A percentile compares a stretch with the other conserved stretches of the same genome.
phyloP scores from a whole-genome alignment of 169 alveolate species.

The Toxoplasma gondii region DNA sequence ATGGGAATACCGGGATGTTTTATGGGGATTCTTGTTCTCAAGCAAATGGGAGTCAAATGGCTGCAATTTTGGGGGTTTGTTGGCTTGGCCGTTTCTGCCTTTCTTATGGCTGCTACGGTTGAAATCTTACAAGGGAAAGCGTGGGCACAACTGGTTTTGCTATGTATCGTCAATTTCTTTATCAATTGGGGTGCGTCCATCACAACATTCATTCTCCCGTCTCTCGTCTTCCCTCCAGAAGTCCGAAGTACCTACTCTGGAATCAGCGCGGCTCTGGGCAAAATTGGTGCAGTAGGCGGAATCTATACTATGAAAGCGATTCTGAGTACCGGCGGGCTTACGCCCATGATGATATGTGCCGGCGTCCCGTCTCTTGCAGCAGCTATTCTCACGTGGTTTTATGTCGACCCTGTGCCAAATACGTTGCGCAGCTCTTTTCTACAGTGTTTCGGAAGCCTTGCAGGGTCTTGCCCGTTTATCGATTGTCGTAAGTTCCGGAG shows the following conservation, averaged over 20 bases:
- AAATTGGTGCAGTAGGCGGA: conserved; percentile 59
- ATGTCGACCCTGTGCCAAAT: conserved; percentile 39
- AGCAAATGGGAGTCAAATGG: conserved; percentile 65
- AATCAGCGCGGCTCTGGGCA: conserved; percentile 60
- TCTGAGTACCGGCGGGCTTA: conserved; percentile 40
- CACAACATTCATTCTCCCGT: conserved; percentile 63
- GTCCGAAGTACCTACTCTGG: conserved; percentile 64
- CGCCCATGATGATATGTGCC: conserved; percentile 60
- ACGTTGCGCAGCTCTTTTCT: conserved; percentile 8
- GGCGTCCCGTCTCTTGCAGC: conserved; percentile 54
- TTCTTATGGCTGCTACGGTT: conserved; percentile 53
- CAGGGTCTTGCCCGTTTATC: conserved; percentile 47
- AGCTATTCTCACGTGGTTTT: conserved; percentile 50
- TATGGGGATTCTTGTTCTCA: conserved; percentile 61
- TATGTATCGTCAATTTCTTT: conserved; percentile 47
- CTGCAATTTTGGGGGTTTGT: conserved; percentile 66
- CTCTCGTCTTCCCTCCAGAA: conserved; percentile 56
- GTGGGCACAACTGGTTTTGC: conserved; percentile 55
- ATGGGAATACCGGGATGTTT: conserved; percentile 63
- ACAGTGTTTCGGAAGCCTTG: conserved; percentile 55
- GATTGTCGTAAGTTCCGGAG: conserved; percentile 39
- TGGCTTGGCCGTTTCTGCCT: conserved; percentile 49
- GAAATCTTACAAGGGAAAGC: not conserved
- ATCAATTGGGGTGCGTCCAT: conserved; percentile 67
- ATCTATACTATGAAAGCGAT: conserved; percentile 49